These are phyloP conservation scores for Monosporascus sp. DNA, from an alignment of 2,329 filamentous ascomycete species.

Conservation along the genomic window DNA sequence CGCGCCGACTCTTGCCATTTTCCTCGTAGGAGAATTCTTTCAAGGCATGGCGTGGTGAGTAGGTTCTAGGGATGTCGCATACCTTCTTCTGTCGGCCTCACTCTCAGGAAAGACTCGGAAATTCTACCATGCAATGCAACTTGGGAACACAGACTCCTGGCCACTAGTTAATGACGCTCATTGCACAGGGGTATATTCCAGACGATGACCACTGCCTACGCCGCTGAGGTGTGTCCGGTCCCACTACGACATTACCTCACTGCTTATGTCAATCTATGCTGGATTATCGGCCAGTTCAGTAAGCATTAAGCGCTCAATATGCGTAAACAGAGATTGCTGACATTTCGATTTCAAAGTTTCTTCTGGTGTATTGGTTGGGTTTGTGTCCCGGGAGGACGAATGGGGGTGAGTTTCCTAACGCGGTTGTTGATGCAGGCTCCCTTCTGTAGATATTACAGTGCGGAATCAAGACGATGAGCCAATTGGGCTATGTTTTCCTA, in stretches of 20 bases:
- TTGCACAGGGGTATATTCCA: constrained; percentile 19
- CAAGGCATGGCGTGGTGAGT: constrained; percentile 31
- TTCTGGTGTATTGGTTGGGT: constrained; percentile 23
- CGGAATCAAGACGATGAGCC: no score
- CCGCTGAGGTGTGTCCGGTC: constrained; percentile 24
- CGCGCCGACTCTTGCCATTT: constrained; percentile 26
- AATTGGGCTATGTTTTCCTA: no score
- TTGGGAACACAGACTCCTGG: no score
- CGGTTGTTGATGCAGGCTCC: not conserved
- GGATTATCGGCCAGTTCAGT: constrained; percentile 32
- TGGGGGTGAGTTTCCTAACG: constrained; percentile 20
- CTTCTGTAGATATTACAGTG: not conserved
- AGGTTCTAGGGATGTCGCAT: not conserved
- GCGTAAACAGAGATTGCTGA: not conserved
- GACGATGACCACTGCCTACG: constrained; percentile 24
- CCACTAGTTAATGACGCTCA: no score
- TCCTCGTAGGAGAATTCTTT: constrained; percentile 34
- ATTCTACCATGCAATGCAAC: no score
- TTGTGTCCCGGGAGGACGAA: constrained; percentile 17
- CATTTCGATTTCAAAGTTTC: constrained; percentile 14
- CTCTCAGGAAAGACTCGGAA: no score
- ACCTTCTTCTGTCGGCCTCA: no score
- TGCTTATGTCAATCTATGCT: constrained; percentile 24
- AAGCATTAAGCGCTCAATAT: not conserved
- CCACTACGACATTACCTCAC: constrained; percentile 24